Conservation (phyloP, 1,139 yeast genomes). For the Spencermartinsiella ligniputridi region DNA sequence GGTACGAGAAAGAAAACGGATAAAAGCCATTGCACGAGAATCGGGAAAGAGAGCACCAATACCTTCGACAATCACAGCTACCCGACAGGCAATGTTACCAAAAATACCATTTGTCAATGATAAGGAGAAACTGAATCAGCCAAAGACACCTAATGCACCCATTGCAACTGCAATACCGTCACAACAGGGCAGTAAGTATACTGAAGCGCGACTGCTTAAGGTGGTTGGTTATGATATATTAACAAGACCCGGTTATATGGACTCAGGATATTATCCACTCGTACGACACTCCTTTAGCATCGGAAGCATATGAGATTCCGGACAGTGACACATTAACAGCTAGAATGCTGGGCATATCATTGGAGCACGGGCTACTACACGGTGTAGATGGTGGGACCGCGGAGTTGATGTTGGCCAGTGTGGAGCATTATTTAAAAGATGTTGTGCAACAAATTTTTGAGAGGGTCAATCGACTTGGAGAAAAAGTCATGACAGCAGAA, state of each 20-base stretch:
- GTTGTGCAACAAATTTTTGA: conserved; percentile 74
- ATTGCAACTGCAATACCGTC: conserved; percentile 3
- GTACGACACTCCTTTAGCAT: conserved; percentile 76
- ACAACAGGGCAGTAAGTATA: conserved; percentile 26
- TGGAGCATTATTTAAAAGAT: conserved; percentile 73
- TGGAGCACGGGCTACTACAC: conserved; percentile 91
- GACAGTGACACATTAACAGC: conserved; percentile 67
- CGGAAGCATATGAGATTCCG: conserved; percentile 78
- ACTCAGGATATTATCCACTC: conserved; percentile 91
- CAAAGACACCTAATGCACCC: conserved; percentile 6
- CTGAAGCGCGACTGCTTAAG: too few relatives aligned
- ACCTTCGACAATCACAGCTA: conserved; percentile 70
- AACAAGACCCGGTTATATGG: conserved; percentile 67
- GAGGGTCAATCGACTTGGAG: conserved; percentile 20
- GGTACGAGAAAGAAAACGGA: conserved; percentile 75
- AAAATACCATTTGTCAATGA: conserved; percentile 72
- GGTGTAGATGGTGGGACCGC: conserved; percentile 67
- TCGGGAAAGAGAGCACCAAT: conserved; percentile 73
- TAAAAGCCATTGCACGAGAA: conserved; percentile 72
- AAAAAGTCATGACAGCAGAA: conserved; percentile 30
- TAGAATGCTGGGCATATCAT: conserved; percentile 74
- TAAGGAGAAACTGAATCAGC: conserved; percentile 30
- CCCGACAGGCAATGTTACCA: conserved; percentile 82
- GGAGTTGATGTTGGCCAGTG: conserved; percentile 71
- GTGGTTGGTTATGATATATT: too few relatives aligned